phyloP scores from a whole-genome alignment of 1,284 basidiomycete species.

The Leccinum fuscescens region DNA sequence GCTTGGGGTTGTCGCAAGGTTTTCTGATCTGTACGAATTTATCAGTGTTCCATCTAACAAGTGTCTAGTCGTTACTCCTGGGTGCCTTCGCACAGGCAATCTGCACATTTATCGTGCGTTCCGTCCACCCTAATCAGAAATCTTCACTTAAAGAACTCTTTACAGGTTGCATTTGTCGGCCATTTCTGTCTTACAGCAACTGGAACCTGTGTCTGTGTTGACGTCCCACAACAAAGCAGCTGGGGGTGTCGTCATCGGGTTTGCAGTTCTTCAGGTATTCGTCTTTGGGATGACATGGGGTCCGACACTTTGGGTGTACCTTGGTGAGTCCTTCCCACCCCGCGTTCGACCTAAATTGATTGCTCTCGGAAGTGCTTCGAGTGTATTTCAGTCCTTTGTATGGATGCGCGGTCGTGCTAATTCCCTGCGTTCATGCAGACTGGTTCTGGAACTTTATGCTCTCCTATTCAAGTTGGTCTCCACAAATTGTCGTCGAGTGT shows the following conservation, averaged over 20 bases:
- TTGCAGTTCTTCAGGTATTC: slow-evolving; percentile 61
- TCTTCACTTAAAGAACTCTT: slow-evolving; percentile 4
- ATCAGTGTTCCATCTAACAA: not conserved
- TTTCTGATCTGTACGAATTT: slow-evolving; percentile 13
- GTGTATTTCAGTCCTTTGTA: slow-evolving; percentile 28
- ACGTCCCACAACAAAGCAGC: slow-evolving; percentile 45
- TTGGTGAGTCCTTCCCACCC: slow-evolving; percentile 62
- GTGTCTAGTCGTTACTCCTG: slow-evolving; percentile 55
- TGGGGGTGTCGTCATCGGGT: slow-evolving; percentile 53
- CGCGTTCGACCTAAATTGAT: slow-evolving; percentile 62
- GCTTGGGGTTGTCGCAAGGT: slow-evolving; percentile 62
- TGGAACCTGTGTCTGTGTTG: slow-evolving; percentile 41
- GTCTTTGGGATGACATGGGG: slow-evolving; percentile 58
- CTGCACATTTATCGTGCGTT: slow-evolving; percentile 59
- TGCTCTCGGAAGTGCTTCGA: slow-evolving; percentile 54
- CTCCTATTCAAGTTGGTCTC: slow-evolving; percentile 45
- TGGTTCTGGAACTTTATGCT: slow-evolving; percentile 64
- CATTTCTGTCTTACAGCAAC: slow-evolving; percentile 56
- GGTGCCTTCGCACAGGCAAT: slow-evolving; percentile 62
- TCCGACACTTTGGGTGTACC: slow-evolving; percentile 58
- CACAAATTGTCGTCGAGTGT: slow-evolving; percentile 46
- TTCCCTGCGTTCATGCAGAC: slow-evolving; percentile 30
- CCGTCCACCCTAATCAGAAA: not conserved
- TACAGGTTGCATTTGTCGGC: slow-evolving; percentile 66
- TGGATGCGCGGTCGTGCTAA: not conserved